Conservation (phyloP, 208 protist species). For the Trypanosoma grayi region DNA sequence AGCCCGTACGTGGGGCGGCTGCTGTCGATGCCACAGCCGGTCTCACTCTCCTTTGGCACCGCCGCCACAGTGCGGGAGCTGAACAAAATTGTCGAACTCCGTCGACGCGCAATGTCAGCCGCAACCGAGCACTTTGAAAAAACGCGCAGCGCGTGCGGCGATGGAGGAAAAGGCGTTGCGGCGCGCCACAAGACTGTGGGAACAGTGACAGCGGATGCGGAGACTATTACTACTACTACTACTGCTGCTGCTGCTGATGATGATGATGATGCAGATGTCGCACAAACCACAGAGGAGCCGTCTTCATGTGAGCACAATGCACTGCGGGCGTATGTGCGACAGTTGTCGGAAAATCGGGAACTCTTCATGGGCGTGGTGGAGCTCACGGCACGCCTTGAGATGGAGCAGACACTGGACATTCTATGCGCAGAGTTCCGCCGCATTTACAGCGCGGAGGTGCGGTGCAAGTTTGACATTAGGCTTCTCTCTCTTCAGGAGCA, state of each 20-base stretch:
- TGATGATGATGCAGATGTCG: not conserved
- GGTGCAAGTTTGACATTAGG: not conserved
- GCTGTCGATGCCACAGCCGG: not conserved
- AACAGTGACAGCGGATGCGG: no score
- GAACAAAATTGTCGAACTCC: constrained; percentile 9
- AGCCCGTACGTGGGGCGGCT: constrained; percentile 21
- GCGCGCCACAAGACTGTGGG: not conserved
- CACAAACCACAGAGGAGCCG: not conserved
- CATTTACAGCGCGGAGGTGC: constrained; percentile 25
- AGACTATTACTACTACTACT: not conserved
- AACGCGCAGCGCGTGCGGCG: not conserved
- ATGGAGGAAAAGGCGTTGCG: not conserved
- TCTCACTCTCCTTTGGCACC: constrained; percentile 21
- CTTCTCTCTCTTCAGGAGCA: not conserved
- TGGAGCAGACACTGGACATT: constrained; percentile 19
- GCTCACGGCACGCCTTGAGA: constrained; percentile 22
- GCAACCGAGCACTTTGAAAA: not conserved
- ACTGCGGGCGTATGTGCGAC: not conserved
- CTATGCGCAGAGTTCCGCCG: constrained; percentile 24
- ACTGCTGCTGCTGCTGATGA: not conserved
- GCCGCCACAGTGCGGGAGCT: constrained; percentile 13
- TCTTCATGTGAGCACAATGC: not conserved
- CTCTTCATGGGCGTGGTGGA: constrained; percentile 31
- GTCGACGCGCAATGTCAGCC: not conserved
- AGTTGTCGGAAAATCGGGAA: constrained; percentile 13